Evolutionary conservation across 148 eudicot species (phyloP), one percentile per base, ranked within the genome.

Genomic region (Rhododendron henanense): DNA sequence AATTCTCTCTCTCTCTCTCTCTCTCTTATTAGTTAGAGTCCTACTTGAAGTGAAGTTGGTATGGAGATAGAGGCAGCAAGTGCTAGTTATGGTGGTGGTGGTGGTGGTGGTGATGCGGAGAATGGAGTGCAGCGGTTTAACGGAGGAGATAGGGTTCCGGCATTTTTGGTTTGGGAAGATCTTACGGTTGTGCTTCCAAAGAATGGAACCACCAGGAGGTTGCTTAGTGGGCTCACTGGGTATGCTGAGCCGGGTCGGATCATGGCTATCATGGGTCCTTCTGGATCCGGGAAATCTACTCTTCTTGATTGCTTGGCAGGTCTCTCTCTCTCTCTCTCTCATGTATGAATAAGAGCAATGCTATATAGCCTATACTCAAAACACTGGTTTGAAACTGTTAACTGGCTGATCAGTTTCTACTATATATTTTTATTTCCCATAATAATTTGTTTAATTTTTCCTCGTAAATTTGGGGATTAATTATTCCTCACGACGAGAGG

Each of bases 271-370:
- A 92, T 92, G 92, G 94, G 94, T 55, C 94, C 94, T 84, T 92
- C 94, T 84, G 94, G 94, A 65, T 92, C 94, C 14, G 94, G 94
- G 39, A 92, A 92, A 83, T 92, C 94, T 37, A 92, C 94, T 47
- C 92, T 92, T 67, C 92, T 92, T 50, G 94, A 92, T 87, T 88
- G 91, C 31, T 89, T 92, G 80, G 87, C 94, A 86, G 92, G 94
- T 92, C 67, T 57, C 37, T 73, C 48, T 87, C 25, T 75, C 15
- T 53, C 77, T 47, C 37, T 35, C 13, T 7, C 6, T 84, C 16
- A 39, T 57, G 44, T 14, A 18, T 61, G 69, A 23, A 63, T n/a
- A 6, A 6, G 11, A 63, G 65, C 71, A 63, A 63, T 8, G 31
- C 28, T 13, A 15, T 39, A 39, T 39, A 39, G 41, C 7, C 10